phyloP scores from a whole-genome alignment of 345 rosid genomes.

The Eucalyptus tenuipes region DNA sequence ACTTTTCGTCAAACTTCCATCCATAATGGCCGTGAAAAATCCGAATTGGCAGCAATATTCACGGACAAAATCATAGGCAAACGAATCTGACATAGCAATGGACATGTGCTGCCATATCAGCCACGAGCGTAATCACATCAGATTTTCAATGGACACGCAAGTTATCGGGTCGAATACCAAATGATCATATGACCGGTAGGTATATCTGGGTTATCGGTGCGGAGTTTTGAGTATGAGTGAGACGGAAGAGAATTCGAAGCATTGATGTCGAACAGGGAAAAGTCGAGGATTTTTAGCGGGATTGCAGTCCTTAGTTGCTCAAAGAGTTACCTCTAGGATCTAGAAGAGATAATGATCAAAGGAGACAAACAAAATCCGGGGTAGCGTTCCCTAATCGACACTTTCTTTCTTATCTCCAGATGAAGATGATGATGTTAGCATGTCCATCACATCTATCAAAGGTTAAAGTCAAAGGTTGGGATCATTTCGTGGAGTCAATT shows the following conservation, averaged over 20 bases:
- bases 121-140: neutral
- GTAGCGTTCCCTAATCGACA: neutral
- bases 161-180: neutral
- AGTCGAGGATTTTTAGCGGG: neutral
- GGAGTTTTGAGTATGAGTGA: neutral
- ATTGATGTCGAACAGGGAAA: neutral
- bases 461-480: neutral
- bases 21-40: neutral
- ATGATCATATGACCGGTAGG: neutral
- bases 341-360: neutral
- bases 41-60: neutral
- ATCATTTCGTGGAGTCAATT: neutral
- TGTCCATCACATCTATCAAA: neutral
- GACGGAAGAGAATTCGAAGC: neutral
- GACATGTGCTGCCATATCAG: neutral
- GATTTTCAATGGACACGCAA: neutral
- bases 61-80: neutral
- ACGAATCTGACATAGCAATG: neutral
- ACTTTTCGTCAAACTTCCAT: neutral
- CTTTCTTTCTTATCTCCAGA: neutral
- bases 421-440: neutral
- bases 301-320: neutral
- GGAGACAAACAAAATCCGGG: neutral
- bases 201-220: neutral
- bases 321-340: neutral